Evolutionary conservation across 1,284 basidiomycete genomes (phyloP).

Genomic region (Microstroma glucosiphilum): DNA sequence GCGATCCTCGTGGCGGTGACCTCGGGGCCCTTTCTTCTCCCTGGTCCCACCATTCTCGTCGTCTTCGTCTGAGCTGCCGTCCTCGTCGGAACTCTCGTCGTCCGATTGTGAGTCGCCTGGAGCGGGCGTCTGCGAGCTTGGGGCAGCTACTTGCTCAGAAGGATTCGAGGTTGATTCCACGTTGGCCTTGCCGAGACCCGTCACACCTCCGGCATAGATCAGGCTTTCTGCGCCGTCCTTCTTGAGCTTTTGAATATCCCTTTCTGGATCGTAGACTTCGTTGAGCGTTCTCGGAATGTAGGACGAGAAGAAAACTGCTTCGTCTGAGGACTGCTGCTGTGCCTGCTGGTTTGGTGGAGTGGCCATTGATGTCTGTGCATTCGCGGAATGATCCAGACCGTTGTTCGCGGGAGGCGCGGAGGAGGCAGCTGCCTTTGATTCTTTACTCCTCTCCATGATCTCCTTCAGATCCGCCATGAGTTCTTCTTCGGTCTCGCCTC

Average conservation of each 20-base stretch:
- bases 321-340: conserved; percentile 21
- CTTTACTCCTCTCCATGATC: conserved; percentile 17
- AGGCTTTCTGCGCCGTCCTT: conserved; percentile 11
- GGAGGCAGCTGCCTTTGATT: neutral
- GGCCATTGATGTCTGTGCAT: neutral
- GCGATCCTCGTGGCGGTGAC: conserved; percentile 22
- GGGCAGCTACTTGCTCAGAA: neutral
- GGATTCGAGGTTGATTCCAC: neutral
- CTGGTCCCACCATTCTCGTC: conserved; percentile 9
- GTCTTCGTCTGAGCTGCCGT: conserved; percentile 14
- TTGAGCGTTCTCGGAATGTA: conserved; percentile 47
- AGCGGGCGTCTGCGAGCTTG: neutral
- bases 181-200: conserved; percentile 20
- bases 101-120: conserved; percentile 2
- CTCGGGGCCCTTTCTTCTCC: conserved; percentile 14
- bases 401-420: neutral
- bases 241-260: conserved; percentile 17
- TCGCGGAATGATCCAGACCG: neutral
- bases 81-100: conserved; percentile 5
- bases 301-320: conserved; percentile 41
- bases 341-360: neutral
- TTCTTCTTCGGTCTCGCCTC: conserved; percentile 29
- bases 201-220: conserved; percentile 22
- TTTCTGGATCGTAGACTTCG: conserved; percentile 44
- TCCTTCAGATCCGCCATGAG: conserved; percentile 27